Base-by-base conservation (phyloP, 805 yeast genomes). In the Metschnikowia hibisci region DNA sequence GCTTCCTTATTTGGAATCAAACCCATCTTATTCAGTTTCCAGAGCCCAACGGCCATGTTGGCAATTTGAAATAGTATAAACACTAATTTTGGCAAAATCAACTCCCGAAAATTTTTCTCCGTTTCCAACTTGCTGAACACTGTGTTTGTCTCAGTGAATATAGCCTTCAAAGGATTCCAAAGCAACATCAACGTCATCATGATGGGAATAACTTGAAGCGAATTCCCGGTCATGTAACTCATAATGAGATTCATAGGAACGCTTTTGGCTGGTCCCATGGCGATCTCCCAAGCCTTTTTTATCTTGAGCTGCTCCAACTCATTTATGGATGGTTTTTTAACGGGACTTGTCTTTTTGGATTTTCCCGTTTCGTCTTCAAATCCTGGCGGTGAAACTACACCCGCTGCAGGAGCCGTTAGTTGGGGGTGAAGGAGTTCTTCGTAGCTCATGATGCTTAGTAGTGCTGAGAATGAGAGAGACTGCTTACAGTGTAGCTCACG, bases 221-320 rank as follows among this genome's bases (percentile, higher is more conserved):
- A 78, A 55, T 84, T 84, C 26, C 98, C 98, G 0, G 96, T 81
- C 87, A 91, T 87, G 62, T 87, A 93, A 47, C 88, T 81, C 96
- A 91, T 87, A 37, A 87, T 68, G 39, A 86, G 62, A 57, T 87
- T 93, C 95, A 88, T 85, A 6, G 97, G 96, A n/a, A 93, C 75
- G 14, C 62, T 56, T 59, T 89, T 91, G 2, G 88, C 86, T 0
- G 97, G 96, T 1, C 81, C 80, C 12, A 77, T 63, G 2, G 96
- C 95, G 30, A 86, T 58, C 45, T 86, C 93, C 96, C 96, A 88
- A 0, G 95, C 90, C 56, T 84, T 85, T 56, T 82, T 77, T 16
- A 67, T 60, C 53, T 71, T 76, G 44, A 76, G 61, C 32, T 63
- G 64, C 31, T 64, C 71, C 32, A 70, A 49, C 23, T 58, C 54